Evolutionary conservation across 2,329 filamentous ascomycete genomes (phyloP), one percentile per base, ranked within the genome.

Genomic region (Diaporthe helianthi): DNA sequence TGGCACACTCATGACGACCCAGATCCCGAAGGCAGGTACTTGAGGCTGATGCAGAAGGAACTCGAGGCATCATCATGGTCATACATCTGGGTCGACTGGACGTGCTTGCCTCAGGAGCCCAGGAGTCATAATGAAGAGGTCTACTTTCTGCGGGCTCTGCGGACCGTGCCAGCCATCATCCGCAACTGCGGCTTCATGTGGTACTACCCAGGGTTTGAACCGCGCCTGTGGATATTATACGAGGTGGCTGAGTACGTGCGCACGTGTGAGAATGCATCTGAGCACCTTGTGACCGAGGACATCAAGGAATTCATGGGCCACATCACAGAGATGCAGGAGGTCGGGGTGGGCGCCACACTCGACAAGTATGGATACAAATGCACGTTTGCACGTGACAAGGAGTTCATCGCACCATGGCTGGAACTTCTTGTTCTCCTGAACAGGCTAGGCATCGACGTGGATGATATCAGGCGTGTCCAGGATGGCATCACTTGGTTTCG

Each of bases 111-210:
- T 2, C 52, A 55, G 31, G 2, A 55, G 1, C 52, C 52, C 13
- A 31, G 31, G n/a, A 38, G n/a, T 12, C 12, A 24, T 1, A 22
- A 22, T 36, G 52, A 55, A 36, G 31, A 24, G n/a, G 3, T 5
- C 19, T 55, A 55, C 31, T 55, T 55, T n/a, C 31, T 38, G 52
- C 31, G 33, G 9, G 31, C 31, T 22, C 31, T 55, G 31, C 29
- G 36, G 1, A 38, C 52, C n/a, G 38, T 55, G 52, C 52, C 52
- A 17, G 52, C 52, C 5, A 36, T 55, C n/a, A 24, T 55, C 29
- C 52, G 52, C 6, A 55, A 55, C 29, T 55, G 52, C 31, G 52
- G 52, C 22, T 55, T 55, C n/a, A 38, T 38, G 52, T 55, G 52
- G 52, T 24, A 55, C 31, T 55, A 55, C 31, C 52, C 52, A 9